Conservation (phyloP, 2,329 filamentous ascomycete species). For the Chalaropsis ovoidea region DNA sequence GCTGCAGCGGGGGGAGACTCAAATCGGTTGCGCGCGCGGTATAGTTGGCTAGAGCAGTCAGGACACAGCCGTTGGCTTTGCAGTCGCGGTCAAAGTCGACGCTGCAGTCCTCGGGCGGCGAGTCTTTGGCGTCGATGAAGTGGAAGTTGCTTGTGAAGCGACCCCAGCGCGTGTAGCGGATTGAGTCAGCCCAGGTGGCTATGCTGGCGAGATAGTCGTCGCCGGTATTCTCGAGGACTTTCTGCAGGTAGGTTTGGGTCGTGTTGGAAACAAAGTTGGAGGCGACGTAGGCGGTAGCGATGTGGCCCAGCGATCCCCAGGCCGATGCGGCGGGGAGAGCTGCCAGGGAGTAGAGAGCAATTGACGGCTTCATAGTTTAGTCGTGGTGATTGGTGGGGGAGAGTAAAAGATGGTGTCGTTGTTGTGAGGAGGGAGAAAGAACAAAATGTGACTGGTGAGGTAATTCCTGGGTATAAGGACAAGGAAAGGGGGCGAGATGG, state of each 20-base stretch:
- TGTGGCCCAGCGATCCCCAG: constrained; percentile 50
- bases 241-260: constrained; percentile 49
- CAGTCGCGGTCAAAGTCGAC: constrained; percentile 53
- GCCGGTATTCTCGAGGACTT: constrained; percentile 45
- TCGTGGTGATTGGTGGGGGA: neutral
- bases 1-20: constrained; percentile 37
- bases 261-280: constrained; percentile 48
- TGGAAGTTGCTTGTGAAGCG: constrained; percentile 53
- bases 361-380: constrained; percentile 33
- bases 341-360: constrained; percentile 30
- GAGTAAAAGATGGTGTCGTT: no score
- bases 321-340: constrained; percentile 33
- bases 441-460: neutral
- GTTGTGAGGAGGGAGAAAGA: neutral
- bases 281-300: constrained; percentile 55
- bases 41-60: constrained; percentile 52
- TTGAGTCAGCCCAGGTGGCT: constrained; percentile 57
- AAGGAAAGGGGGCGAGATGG: neutral
- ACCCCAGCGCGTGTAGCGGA: constrained; percentile 54
- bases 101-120: constrained; percentile 47
- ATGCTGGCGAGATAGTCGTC: constrained; percentile 52
- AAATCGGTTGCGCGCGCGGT: constrained; percentile 45
- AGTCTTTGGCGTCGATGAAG: constrained; percentile 59
- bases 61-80: constrained; percentile 50
- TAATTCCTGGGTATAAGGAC: neutral